A percentile compares a stretch with the other conserved stretches of the same genome.
These are phyloP conservation scores for Chaetothyriales sp. DNA, from an alignment of 2,329 filamentous ascomycete species.

Conservation along the genomic window DNA sequence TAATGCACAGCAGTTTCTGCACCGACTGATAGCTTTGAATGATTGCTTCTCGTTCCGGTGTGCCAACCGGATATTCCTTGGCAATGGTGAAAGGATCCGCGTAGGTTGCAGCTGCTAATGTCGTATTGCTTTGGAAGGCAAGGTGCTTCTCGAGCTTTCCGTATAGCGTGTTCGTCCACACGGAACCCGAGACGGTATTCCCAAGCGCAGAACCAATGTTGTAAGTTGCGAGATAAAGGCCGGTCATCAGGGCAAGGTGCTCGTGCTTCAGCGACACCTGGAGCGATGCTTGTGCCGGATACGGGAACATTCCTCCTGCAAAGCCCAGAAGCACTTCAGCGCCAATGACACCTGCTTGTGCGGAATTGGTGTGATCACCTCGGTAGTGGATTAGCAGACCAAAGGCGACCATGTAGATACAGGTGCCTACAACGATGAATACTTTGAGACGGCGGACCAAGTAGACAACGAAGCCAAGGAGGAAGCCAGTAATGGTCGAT, in stretches of 20 bases:
- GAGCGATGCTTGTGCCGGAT: constrained; percentile 38
- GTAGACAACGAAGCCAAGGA: constrained; percentile 45
- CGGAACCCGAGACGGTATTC: constrained; percentile 46
- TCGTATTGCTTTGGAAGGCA: constrained; percentile 25
- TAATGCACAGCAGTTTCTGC: constrained; percentile 37
- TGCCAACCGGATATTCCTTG: constrained; percentile 30
- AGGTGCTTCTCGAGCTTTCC: constrained; percentile 28
- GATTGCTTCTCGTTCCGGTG: constrained; percentile 29
- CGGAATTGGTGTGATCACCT: constrained; percentile 33
- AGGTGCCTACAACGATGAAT: constrained; percentile 49
- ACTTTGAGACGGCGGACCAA: constrained; percentile 46
- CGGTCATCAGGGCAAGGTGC: constrained; percentile 51
- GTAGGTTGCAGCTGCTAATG: constrained; percentile 29
- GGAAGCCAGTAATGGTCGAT: constrained; percentile 44
- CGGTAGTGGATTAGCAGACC: constrained; percentile 51
- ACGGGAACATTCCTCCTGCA: constrained; percentile 49
- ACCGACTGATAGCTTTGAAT: constrained; percentile 33
- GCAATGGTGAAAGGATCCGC: constrained; percentile 29
- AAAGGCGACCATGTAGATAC: constrained; percentile 51
- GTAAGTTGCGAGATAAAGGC: constrained; percentile 49
- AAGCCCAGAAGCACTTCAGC: constrained; percentile 50
- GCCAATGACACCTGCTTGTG: constrained; percentile 45
- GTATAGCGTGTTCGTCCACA: constrained; percentile 49
- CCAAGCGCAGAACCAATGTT: constrained; percentile 50
- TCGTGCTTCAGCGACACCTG: constrained; percentile 37